Evolutionary conservation across 768 basidiomycete species (phyloP), one percentile per base, ranked within the genome.

Genomic region (Lactarius psammicola): DNA sequence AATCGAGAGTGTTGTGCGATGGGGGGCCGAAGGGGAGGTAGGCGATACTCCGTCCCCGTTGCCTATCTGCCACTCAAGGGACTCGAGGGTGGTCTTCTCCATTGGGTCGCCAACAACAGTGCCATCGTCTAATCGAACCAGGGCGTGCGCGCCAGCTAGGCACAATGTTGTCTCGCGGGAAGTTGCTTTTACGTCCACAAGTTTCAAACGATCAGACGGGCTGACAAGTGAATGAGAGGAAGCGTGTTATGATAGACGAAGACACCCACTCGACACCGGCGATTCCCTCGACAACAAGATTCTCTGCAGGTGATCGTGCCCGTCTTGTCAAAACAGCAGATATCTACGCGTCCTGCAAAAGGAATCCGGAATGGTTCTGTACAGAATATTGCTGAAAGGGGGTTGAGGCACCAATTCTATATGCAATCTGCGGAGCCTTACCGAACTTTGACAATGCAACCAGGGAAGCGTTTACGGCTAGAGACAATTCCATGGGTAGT

Each of bases 321-420:
- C 0, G 97, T 99, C 82, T 99, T 99, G 78, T 99, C 97, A 71
- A 99, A 98, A 77, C 97, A 98, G 77, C 97, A 99, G 18, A 98
- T 90, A 71, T 99, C 97, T 2, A 98, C 95, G 26, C 94, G 85
- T 6, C 97, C 97, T 6, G 97, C 97, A 67, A 81, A 92, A 0
- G 97, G 95, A 67, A 98, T 99, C 26, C 97, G 87, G 86, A 99
- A 98, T 1, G 97, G 97, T 72, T 99, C 97, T 20, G 97, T 99
- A 75, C 97, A 98, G 79, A 95, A 99, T 65, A 98, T 99, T 8
- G 96, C 96, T 97, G 68, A 18, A 65, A 60, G 28, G 10, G 28
- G 1, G 23, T n/a, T 66, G 56, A 62, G 49, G 13, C n/a, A 42
- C 55, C 11, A 2, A 34, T n/a, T 15, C 38, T 2, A 28, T 23